phyloP scores from a whole-genome alignment of 2,329 filamentous ascomycete genomes.

The Claviceps pazoutovae region DNA sequence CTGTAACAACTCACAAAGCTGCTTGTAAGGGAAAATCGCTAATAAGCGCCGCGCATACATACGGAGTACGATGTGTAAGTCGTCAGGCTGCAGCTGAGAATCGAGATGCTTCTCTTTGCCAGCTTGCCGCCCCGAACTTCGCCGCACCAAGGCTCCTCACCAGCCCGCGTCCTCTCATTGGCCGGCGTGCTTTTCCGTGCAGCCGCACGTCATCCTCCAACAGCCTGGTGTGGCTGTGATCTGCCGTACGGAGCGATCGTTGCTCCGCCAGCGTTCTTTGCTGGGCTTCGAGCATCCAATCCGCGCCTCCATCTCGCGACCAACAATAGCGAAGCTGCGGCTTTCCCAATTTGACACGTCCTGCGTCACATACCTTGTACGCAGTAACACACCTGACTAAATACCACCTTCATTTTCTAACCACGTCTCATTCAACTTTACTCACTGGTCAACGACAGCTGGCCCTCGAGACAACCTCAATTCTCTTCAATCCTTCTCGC shows the following conservation, averaged over 20 bases:
- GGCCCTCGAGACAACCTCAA: background rate
- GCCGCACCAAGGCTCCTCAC: background rate
- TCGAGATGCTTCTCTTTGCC: too few species aligned
- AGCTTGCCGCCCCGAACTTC: too few species aligned
- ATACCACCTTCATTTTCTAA: background rate
- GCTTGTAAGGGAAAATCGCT: background rate
- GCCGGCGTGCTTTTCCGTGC: background rate
- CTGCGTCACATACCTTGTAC: background rate
- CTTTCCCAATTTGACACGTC: background rate
- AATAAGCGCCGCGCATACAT: background rate
- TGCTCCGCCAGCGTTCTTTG: background rate
- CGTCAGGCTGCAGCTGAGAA: background rate
- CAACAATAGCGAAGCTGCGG: background rate
- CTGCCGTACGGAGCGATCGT: too few species aligned
- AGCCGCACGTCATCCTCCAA: constrained; percentile 1
- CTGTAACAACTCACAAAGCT: background rate
- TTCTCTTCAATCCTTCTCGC: background rate
- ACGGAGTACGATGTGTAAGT: background rate
- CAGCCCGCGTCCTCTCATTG: background rate
- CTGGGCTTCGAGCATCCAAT: too few species aligned
- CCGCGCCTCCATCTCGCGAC: background rate
- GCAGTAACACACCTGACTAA: background rate
- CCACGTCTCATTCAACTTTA: background rate
- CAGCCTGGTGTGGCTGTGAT: too few species aligned
- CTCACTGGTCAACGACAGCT: background rate